phyloP scores from a whole-genome alignment of 352 stramenopile genomes.

The Phytopythium sindhum region DNA sequence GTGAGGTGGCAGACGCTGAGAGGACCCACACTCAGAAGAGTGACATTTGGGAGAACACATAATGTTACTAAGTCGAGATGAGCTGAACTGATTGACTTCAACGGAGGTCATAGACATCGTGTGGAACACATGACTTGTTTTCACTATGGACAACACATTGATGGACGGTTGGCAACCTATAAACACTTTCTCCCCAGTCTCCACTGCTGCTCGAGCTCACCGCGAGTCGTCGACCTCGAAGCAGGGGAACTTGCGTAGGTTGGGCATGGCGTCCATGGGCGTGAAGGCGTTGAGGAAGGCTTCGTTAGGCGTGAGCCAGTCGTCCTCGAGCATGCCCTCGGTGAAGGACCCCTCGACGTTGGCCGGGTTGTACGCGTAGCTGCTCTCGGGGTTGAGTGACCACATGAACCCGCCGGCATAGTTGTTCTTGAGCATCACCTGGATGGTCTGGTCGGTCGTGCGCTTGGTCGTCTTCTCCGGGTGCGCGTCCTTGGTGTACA shows the following conservation, averaged over 20 bases:
- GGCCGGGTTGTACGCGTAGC: constrained; percentile 74
- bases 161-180: background rate
- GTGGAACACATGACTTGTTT: background rate
- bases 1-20: background rate
- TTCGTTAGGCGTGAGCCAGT: constrained; percentile 74
- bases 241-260: constrained; percentile 64
- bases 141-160: background rate
- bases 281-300: constrained; percentile 64
- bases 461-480: constrained; percentile 68
- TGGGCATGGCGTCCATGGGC: constrained; percentile 60
- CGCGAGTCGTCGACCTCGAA: constrained; percentile 25
- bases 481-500: constrained; percentile 70
- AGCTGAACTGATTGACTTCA: background rate
- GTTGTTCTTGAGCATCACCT: constrained; percentile 55
- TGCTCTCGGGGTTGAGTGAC: constrained; percentile 77
- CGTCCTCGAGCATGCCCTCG: constrained; percentile 68
- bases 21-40: background rate
- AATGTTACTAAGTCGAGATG: background rate
- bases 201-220: background rate
- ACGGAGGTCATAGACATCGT: background rate
- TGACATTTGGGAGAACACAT: background rate
- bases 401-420: constrained; percentile 82
- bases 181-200: background rate
- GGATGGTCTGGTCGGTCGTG: constrained; percentile 67
- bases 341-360: constrained; percentile 53